phyloP scores from a whole-genome alignment of 495 filamentous ascomycete genomes.

The Sporormia fimetaria region DNA sequence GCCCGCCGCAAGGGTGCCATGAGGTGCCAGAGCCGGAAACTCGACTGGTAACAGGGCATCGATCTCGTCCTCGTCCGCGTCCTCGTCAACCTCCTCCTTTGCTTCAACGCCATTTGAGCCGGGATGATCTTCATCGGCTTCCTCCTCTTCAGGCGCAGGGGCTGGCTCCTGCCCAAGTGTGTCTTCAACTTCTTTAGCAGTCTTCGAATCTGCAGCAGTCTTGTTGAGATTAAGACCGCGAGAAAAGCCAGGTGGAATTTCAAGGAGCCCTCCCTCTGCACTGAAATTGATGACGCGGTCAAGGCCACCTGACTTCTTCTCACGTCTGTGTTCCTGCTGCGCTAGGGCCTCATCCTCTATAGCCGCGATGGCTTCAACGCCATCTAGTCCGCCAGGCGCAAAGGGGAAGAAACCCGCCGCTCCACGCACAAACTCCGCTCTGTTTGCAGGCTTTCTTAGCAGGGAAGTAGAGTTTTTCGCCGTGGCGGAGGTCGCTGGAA shows the following conservation, averaged over 20 bases:
- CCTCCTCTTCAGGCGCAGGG: conserved; percentile 33
- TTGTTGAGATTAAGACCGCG: conserved; percentile 66
- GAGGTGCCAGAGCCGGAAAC: conserved; percentile 86
- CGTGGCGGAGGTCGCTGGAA: conserved; percentile 78
- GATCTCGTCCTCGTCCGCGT: conserved; percentile 64
- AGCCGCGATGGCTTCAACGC: conserved; percentile 67
- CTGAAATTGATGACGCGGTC: conserved; percentile 75
- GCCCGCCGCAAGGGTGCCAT: conserved; percentile 58
- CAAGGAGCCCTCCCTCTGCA: conserved; percentile 64
- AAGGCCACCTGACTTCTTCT: conserved; percentile 40
- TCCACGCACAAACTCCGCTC: conserved; percentile 89
- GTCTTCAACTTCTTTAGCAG: conserved; percentile 61
- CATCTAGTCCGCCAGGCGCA: conserved; percentile 81
- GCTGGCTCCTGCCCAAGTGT: conserved; percentile 58
- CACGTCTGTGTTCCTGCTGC: conserved; percentile 23
- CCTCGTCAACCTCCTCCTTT: conserved; percentile 29
- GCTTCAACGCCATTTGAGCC: conserved; percentile 9
- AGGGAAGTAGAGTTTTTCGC: conserved; percentile 96
- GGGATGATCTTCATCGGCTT: conserved; percentile 34
- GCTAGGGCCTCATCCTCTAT: conserved; percentile 53
- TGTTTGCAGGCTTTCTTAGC: conserved; percentile 70
- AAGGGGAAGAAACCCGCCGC: conserved; percentile 95
- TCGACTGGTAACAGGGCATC: conserved; percentile 85
- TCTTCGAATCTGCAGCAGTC: conserved; percentile 44
- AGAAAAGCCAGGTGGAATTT: conserved; percentile 70